These are phyloP conservation scores for Fraxinus ornus DNA, from an alignment of 305 asterid genomes.

Conservation along the genomic window DNA sequence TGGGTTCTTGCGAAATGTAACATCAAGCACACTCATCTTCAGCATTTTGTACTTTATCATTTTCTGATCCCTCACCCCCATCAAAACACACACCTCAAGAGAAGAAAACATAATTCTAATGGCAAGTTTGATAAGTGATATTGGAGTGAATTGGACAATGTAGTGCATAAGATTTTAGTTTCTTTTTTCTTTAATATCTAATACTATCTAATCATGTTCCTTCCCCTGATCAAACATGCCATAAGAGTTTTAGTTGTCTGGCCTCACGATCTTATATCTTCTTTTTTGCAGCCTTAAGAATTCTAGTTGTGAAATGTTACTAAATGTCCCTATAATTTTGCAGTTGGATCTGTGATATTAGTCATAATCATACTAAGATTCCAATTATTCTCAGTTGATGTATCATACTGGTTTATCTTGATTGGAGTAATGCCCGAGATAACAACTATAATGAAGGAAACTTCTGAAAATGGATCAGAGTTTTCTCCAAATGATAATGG, in stretches of 20 bases:
- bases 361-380: not conserved
- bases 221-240: not conserved
- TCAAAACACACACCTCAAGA: not conserved
- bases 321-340: not conserved
- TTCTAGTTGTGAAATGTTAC: not conserved
- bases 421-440: conserved; percentile 38
- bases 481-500: conserved; percentile 59
- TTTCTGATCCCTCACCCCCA: not conserved
- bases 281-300: not conserved
- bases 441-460: conserved; percentile 28
- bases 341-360: not conserved
- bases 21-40: not conserved
- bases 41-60: not conserved
- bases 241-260: not conserved
- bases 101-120: not conserved
- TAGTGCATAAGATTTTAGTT: not conserved
- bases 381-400: conserved; percentile 14
- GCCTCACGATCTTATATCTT: not conserved
- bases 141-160: not conserved
- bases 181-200: not conserved
- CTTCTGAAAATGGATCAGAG: conserved; percentile 51
- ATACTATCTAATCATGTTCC: not conserved
- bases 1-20: not conserved
- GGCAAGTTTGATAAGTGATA: not conserved
- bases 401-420: conserved; percentile 21